Base-by-base conservation (phyloP, 306 rosid species). In the Calophaca sinica region DNA sequence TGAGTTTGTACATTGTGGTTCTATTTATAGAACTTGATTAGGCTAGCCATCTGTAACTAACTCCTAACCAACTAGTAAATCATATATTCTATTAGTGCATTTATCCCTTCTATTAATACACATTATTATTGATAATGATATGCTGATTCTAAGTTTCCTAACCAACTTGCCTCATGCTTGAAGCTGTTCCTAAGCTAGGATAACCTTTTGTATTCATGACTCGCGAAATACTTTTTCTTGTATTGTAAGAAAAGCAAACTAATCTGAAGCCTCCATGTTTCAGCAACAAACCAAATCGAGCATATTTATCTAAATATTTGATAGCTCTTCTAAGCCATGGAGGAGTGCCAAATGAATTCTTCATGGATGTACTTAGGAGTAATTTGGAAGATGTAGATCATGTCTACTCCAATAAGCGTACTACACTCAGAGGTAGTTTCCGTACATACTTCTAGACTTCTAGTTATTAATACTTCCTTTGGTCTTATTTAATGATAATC, bases 321-420 rank as follows among this genome's bases (percentile, higher is more conserved):
- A 86, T 89, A 53, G 88, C 89, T 58, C 93, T 91, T 70, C 76
- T 93, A 50, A 86, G 87, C 83, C 82, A 85, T 73, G 98, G 98
- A 77, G 97, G 98, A 42, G 97, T 93, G 32, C 93, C 89, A 32
- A 77, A 86, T 45, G 87, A 88, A 12, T 89, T 79, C 75, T 93
- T 93, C 85, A 70, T 79, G 85, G 78, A 79, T 39, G 13, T 82
- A 75, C 90, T 93, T 28, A 7, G 3, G 54, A 75, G 60, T 42
- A 85, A 87, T 52, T 70, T 93, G 61, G 76, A 63, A 52, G 90
- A 90, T 62, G 66, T 73, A 44, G 62, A 38, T 38, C 65, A 36
- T 63, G 85, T 82, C 65, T 84, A 77, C 68, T 79, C 83, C 52
- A 84, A 83, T 15, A 89, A 76, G 88, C 88, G 84, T 41, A 65